Conservation (phyloP, 2,329 filamentous ascomycete genomes). For the Pyrenochaeta sp. region DNA sequence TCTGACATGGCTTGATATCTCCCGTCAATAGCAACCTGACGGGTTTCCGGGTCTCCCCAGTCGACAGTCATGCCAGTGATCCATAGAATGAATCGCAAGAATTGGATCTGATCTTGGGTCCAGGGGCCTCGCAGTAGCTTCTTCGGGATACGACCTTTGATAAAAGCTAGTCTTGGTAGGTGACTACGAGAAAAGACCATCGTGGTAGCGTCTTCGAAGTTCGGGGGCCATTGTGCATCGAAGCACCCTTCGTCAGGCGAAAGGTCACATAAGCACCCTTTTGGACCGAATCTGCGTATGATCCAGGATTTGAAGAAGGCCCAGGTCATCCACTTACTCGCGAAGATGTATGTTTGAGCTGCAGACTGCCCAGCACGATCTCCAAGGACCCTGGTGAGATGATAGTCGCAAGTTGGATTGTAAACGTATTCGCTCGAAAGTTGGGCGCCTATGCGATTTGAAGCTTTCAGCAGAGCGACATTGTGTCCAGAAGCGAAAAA, state of each 20-base stretch:
- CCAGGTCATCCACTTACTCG: slow-evolving; percentile 47
- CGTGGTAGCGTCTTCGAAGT: slow-evolving; percentile 36
- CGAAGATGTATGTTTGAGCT: slow-evolving; percentile 38
- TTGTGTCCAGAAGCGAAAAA: slow-evolving; percentile 58
- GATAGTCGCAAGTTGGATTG: slow-evolving; percentile 31
- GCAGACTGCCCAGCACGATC: slow-evolving; percentile 20
- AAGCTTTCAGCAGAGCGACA: slow-evolving; percentile 51
- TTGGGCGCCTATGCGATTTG: slow-evolving; percentile 49
- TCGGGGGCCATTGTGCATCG: slow-evolving; percentile 41
- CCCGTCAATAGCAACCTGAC: slow-evolving; percentile 21
- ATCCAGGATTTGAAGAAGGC: slow-evolving; percentile 38
- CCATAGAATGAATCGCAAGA: slow-evolving; percentile 43
- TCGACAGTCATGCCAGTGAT: slow-evolving; percentile 43
- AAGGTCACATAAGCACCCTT: slow-evolving; percentile 40
- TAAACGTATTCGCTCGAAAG: slow-evolving; percentile 39
- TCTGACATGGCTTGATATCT: slow-evolving; percentile 37
- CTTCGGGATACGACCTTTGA: slow-evolving; percentile 40
- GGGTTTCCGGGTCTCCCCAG: slow-evolving; percentile 30
- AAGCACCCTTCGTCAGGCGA: slow-evolving; percentile 33
- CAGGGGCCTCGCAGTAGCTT: slow-evolving; percentile 41
- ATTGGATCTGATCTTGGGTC: slow-evolving; percentile 38
- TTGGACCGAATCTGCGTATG: slow-evolving; percentile 22
- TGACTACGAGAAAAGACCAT: slow-evolving; percentile 44
- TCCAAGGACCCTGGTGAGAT: slow-evolving; percentile 22
- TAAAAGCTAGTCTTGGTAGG: slow-evolving; percentile 32